Evolutionary conservation across 2,329 filamentous ascomycete species (phyloP).

Genomic region (Epichloe sibirici): DNA sequence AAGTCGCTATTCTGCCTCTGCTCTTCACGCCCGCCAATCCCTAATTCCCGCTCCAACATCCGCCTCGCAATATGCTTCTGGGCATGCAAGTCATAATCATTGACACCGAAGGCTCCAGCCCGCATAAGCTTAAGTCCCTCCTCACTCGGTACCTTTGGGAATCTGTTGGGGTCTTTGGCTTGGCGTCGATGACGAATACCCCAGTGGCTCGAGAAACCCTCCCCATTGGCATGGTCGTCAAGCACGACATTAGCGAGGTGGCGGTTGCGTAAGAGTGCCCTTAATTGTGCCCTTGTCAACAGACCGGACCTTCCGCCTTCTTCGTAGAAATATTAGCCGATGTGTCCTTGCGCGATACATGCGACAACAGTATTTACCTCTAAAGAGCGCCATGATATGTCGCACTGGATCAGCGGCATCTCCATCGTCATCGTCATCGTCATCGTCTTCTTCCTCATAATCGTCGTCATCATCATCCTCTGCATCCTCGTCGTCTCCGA

Average conservation of each 20-base stretch:
- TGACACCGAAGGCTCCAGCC: slow-evolving; percentile 66
- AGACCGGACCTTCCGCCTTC: slow-evolving; percentile 16
- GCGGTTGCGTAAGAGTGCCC: slow-evolving; percentile 27
- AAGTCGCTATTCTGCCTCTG: slow-evolving; percentile 49
- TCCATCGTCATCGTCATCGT: slow-evolving; percentile 10
- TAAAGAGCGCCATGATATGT: slow-evolving; percentile 20
- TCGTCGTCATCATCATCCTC: slow-evolving; percentile 11
- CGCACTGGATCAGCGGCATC: slow-evolving; percentile 21
- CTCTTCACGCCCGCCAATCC: slow-evolving; percentile 48
- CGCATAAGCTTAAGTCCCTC: slow-evolving; percentile 69
- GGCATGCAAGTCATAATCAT: slow-evolving; percentile 39
- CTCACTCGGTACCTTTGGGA: slow-evolving; percentile 76
- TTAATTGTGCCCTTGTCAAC: slow-evolving; percentile 25
- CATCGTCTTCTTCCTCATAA: slow-evolving; percentile 15
- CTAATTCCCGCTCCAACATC: slow-evolving; percentile 73
- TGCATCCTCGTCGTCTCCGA: slow-evolving; percentile 10
- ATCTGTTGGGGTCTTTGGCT: slow-evolving; percentile 42
- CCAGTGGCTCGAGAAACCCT: slow-evolving; percentile 24
- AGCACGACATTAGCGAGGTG: slow-evolving; percentile 25
- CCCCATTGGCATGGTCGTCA: slow-evolving; percentile 25
- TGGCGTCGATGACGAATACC: slow-evolving; percentile 30
- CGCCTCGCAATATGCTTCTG: slow-evolving; percentile 54
- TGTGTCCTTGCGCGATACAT: background rate
- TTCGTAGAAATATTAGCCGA: slow-evolving; percentile 7
- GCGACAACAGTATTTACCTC: slow-evolving; percentile 14